Evolutionary conservation across 495 filamentous ascomycete genomes (phyloP).

Genomic region (Tuber umbilicatum): DNA sequence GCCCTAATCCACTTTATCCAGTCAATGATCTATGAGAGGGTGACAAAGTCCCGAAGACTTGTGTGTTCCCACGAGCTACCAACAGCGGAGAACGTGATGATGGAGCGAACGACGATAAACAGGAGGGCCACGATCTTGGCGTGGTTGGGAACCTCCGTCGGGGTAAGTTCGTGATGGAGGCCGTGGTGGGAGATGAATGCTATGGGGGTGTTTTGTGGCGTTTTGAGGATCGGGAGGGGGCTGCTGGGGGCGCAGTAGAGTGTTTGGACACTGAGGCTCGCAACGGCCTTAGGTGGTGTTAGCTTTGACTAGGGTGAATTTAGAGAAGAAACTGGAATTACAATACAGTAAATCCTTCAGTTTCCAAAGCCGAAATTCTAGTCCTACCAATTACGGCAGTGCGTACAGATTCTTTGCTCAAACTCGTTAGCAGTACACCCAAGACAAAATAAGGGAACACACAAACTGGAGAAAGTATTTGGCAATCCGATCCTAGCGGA

Average conservation of each 20-base stretch:
- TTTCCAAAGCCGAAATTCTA: constrained; percentile 64
- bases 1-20: constrained; percentile 90
- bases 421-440: not conserved
- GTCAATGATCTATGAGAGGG: constrained; percentile 94
- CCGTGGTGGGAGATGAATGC: constrained; percentile 95
- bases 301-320: not conserved
- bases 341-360: constrained; percentile 57
- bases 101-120: constrained; percentile 74
- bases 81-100: constrained; percentile 93
- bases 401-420: constrained; percentile 61
- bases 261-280: constrained; percentile 61
- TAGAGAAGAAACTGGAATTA: not conserved
- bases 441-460: not conserved
- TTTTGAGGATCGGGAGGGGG: constrained; percentile 81
- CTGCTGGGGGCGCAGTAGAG: constrained; percentile 93
- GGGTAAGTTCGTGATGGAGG: constrained; percentile 75
- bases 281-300: constrained; percentile 53
- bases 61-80: constrained; percentile 83
- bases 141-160: constrained; percentile 84
- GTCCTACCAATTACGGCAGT: constrained; percentile 98
- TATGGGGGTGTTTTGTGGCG: constrained; percentile 66
- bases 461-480: constrained; percentile 25
- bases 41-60: constrained; percentile 88
- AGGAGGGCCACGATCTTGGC: constrained; percentile 96
- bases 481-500: constrained; percentile 25